These are phyloP conservation scores for Solanum habrochaites DNA, from an alignment of 257 asterid genomes.

Conservation along the genomic window DNA sequence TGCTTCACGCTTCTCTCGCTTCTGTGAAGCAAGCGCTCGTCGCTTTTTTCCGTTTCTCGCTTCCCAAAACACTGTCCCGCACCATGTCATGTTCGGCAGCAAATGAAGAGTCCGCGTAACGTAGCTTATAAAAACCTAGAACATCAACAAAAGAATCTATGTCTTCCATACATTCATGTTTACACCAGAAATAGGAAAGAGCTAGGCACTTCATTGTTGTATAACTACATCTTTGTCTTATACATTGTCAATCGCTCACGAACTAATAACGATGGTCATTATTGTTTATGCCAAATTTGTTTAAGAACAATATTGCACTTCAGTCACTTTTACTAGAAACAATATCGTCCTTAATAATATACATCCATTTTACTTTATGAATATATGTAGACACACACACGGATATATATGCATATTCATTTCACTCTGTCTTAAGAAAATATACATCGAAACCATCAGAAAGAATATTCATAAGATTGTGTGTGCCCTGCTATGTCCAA, in stretches of 20 bases:
- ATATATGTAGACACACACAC: neutral
- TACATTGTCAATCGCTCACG: neutral
- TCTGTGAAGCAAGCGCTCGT: no score
- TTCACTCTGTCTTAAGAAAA: neutral
- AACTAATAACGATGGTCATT: neutral
- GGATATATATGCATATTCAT: neutral
- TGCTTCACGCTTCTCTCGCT: no score
- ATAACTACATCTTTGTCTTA: neutral
- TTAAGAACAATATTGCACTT: neutral
- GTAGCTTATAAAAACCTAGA: neutral
- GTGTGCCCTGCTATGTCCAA: neutral
- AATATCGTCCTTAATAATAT: neutral
- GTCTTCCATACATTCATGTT: neutral
- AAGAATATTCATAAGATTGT: neutral
- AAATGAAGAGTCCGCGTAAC: neutral
- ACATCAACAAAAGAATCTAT: neutral
- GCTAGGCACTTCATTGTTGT: neutral
- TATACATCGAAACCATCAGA: neutral
- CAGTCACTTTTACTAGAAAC: neutral
- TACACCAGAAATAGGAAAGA: neutral
- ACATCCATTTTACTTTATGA: neutral
- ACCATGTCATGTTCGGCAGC: neutral
- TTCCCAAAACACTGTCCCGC: no score
- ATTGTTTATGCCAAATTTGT: neutral
- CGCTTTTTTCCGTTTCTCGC: no score